These are phyloP conservation scores for Tylopilus sp. DNA, from an alignment of 768 basidiomycete genomes.

Conservation along the genomic window DNA sequence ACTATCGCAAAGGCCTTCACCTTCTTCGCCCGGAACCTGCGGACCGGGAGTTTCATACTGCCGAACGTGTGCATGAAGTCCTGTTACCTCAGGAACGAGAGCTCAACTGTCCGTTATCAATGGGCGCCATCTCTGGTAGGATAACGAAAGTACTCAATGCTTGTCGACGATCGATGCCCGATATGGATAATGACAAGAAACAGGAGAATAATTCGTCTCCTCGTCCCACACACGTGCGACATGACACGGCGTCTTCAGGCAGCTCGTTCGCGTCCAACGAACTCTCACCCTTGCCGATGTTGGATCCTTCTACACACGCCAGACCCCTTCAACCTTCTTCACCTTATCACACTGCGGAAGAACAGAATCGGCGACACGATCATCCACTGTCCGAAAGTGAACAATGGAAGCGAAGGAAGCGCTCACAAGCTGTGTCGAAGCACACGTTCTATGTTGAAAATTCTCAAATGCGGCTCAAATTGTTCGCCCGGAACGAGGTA, in stretches of 20 bases:
- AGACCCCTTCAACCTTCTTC: slow-evolving; percentile 44
- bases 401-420: slow-evolving; percentile 46
- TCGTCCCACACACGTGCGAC: slow-evolving; percentile 4
- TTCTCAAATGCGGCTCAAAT: slow-evolving; percentile 83
- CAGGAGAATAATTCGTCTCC: slow-evolving; percentile 1
- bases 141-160: slow-evolving; percentile 46
- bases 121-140: slow-evolving; percentile 47
- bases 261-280: slow-evolving; percentile 35
- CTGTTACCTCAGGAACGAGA: slow-evolving; percentile 23
- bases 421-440: slow-evolving; percentile 67
- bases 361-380: slow-evolving; percentile 19
- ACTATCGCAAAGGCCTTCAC: slow-evolving; percentile 82
- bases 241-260: slow-evolving; percentile 27
- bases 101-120: slow-evolving; percentile 37
- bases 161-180: slow-evolving; percentile 19
- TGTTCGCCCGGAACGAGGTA: slow-evolving; percentile 86
- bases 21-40: slow-evolving; percentile 46
- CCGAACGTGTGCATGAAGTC: slow-evolving; percentile 17
- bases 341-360: slow-evolving; percentile 17
- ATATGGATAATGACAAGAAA: slow-evolving; percentile 5
- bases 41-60: slow-evolving; percentile 25
- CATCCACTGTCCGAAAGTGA: slow-evolving; percentile 29
- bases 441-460: slow-evolving; percentile 95
- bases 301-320: slow-evolving; percentile 77
- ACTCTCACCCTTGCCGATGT: slow-evolving; percentile 51